Evolutionary conservation across 2,329 filamentous ascomycete species (phyloP).

Genomic region (Pseudogymnoascus sp.): DNA sequence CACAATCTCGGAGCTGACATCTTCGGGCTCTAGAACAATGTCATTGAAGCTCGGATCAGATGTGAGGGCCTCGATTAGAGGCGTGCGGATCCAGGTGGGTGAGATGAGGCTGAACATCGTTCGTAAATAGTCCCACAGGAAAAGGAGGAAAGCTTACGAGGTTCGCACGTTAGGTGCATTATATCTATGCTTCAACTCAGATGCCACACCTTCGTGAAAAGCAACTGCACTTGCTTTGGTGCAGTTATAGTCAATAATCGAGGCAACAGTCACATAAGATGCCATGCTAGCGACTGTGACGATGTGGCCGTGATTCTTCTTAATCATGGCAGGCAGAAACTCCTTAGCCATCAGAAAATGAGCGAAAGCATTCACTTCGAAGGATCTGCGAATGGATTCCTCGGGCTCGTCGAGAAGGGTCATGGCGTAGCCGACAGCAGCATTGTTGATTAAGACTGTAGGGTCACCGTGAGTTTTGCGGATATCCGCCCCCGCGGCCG

Average conservation of each 20-base stretch:
- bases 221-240: conserved; percentile 43
- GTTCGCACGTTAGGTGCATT: conserved; percentile 30
- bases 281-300: conserved; percentile 45
- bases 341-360: conserved; percentile 39
- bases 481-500: conserved; percentile 32
- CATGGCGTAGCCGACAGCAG: conserved; percentile 33
- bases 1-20: conserved; percentile 53
- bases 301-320: conserved; percentile 41
- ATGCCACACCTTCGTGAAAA: conserved; percentile 41
- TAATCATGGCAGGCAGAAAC: conserved; percentile 41
- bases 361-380: conserved; percentile 39
- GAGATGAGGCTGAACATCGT: conserved; percentile 43
- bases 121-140: neutral
- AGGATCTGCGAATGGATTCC: conserved; percentile 33
- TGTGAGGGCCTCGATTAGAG: conserved; percentile 45
- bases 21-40: conserved; percentile 47
- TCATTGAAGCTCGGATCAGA: conserved; percentile 40
- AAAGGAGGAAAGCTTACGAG: conserved; percentile 20
- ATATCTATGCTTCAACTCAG: conserved; percentile 31
- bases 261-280: conserved; percentile 37
- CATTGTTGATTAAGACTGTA: conserved; percentile 34
- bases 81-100: conserved; percentile 51
- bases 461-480: conserved; percentile 29
- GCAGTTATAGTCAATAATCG: conserved; percentile 42
- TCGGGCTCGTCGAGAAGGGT: conserved; percentile 35